Evolutionary conservation across 2,329 filamentous ascomycete genomes (phyloP), one percentile per base, ranked within the genome.

Genomic region (Cladosporium oxysporum): DNA sequence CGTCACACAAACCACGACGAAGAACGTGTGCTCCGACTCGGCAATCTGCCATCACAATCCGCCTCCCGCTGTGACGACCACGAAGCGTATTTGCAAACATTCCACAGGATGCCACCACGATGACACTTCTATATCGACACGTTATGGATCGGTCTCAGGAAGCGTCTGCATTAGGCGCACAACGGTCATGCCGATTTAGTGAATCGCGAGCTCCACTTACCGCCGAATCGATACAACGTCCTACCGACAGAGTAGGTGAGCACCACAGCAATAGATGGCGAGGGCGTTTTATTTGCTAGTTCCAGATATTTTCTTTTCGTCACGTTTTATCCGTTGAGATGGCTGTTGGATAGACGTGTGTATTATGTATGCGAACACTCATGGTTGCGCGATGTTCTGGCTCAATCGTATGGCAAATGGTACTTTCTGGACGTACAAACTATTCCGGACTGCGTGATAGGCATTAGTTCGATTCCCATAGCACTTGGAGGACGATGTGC

Each of bases 161-260:
- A 62, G 59, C 10, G 16, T 62, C 18, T 62, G 59, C 26, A 47
- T 52, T 1, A 37, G 59, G 21, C 41, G 59, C 44, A 62, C 59
- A 28, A 49, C 41, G 47, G 59, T 52, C 26, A 26, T 62, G 26
- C 28, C 44, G 44, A 44, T 47, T 1, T 52, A 47, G 5, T 47
- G 41, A 47, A 47, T 8, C 2, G 5, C 41, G 3, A 23, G 3
- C n/a, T 47, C 41, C 10, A 47, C 8, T 47, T 2, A 47, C 41
- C 10, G 41, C 41, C 41, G 41, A 47, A 47, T 47, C 5, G 41
- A 47, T 0, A 4, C 41, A 12, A 21, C 10, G 8, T 12, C 5
- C 41, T 23, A 47, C 41, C n/a, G 8, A 47, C 2, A 47, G n/a
- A n/a, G n/a, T 21, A 47, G 8, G 18, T 5, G n/a, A 21, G n/a